These are phyloP conservation scores for Teunomyces stri DNA, from an alignment of 805 yeast species.

Conservation along the genomic window DNA sequence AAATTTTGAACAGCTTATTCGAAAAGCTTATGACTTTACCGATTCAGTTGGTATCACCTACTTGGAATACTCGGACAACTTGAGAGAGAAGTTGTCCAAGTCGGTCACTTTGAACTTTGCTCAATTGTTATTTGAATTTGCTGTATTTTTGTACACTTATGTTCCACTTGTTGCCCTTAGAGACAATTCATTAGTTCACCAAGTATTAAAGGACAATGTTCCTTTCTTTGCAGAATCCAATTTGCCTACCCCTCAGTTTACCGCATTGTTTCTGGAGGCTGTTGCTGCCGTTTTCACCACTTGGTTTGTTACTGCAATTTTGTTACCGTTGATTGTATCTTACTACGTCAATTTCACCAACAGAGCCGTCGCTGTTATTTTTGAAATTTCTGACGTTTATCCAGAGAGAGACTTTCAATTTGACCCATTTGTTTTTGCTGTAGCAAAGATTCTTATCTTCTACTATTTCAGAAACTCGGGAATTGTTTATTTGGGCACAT, in stretches of 20 bases:
- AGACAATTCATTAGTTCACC: slow-evolving; percentile 35
- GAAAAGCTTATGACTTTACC: slow-evolving; percentile 28
- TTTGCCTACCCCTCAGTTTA: slow-evolving; percentile 34
- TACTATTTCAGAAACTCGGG: slow-evolving; percentile 36
- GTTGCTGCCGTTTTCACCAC: slow-evolving; percentile 30
- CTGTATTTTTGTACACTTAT: slow-evolving; percentile 30
- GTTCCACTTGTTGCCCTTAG: slow-evolving; percentile 36
- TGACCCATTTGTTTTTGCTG: slow-evolving; percentile 51
- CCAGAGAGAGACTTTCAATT: slow-evolving; percentile 36
- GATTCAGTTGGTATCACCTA: slow-evolving; percentile 37
- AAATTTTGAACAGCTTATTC: slow-evolving; percentile 21
- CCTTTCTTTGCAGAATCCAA: slow-evolving; percentile 19
- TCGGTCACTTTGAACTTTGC: slow-evolving; percentile 35
- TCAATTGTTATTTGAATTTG: slow-evolving; percentile 28
- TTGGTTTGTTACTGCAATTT: slow-evolving; percentile 43
- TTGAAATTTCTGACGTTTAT: slow-evolving; percentile 33
- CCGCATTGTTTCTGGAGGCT: slow-evolving; percentile 25
- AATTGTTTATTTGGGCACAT: slow-evolving; percentile 24
- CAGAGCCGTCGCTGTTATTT: slow-evolving; percentile 28
- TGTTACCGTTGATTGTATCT: slow-evolving; percentile 42
- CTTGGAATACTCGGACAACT: slow-evolving; percentile 32
- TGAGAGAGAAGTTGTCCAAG: slow-evolving; percentile 39
- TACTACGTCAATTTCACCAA: slow-evolving; percentile 54
- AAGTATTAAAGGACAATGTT: slow-evolving; percentile 32
- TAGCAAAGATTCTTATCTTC: slow-evolving; percentile 44